Conservation (phyloP, 371 early-diverging fungal genomes). For the Mortierella polycephala region DNA sequence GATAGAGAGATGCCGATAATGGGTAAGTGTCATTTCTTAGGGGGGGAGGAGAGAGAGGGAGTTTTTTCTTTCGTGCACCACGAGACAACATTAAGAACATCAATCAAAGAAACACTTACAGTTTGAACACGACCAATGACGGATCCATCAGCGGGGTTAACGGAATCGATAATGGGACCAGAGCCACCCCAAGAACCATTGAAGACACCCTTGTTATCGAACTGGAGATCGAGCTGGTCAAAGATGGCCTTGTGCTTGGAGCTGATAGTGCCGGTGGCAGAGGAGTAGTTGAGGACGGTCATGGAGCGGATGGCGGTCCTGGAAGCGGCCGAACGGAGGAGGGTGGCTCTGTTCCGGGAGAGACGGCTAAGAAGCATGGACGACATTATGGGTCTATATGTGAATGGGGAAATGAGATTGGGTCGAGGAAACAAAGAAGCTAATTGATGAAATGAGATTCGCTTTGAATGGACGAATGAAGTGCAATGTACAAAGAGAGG, state of each 20-base stretch:
- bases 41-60: background rate
- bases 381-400: constrained; percentile 28
- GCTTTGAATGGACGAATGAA: background rate
- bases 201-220: constrained; percentile 87
- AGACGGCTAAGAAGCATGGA: constrained; percentile 44
- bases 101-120: constrained; percentile 56
- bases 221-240: constrained; percentile 76
- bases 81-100: background rate
- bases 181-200: constrained; percentile 91
- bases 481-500: constrained; percentile 1
- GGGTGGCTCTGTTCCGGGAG: constrained; percentile 35
- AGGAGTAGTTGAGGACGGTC: constrained; percentile 53
- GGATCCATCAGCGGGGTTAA: constrained; percentile 91
- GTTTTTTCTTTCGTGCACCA: background rate
- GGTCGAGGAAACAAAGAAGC: background rate
- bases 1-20: constrained; percentile 8
- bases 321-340: constrained; percentile 48
- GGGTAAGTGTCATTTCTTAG: background rate
- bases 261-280: constrained; percentile 21
- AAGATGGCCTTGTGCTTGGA: constrained; percentile 63
- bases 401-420: background rate
- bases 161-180: constrained; percentile 77
- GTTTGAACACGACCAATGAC: constrained; percentile 85
- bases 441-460: constrained; percentile 8
- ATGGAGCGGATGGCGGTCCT: constrained; percentile 49